phyloP scores from a whole-genome alignment of 1,284 basidiomycete genomes.

The Somion occarium region DNA sequence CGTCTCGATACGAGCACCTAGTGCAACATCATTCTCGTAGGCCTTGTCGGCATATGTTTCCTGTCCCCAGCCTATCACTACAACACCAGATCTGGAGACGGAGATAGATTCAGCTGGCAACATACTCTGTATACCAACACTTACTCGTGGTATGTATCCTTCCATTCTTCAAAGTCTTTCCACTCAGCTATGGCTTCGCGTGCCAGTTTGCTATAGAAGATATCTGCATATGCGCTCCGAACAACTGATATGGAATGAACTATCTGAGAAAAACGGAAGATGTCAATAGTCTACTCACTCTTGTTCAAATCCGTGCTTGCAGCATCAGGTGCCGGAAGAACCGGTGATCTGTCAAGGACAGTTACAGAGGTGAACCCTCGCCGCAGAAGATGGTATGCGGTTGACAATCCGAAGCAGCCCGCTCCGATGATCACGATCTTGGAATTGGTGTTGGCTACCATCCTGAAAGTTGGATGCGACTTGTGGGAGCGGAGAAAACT shows the following conservation, averaged over 20 bases:
- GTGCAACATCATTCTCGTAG: constrained; percentile 52
- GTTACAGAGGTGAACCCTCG: constrained; percentile 68
- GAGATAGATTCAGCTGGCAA: neutral
- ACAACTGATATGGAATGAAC: constrained; percentile 43
- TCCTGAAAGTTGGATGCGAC: no score
- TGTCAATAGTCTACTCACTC: constrained; percentile 36
- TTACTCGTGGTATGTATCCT: constrained; percentile 77
- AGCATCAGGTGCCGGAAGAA: constrained; percentile 72
- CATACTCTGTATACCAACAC: constrained; percentile 21
- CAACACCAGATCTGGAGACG: constrained; percentile 51
- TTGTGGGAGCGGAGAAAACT: no score
- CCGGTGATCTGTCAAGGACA: constrained; percentile 63
- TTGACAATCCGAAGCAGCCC: constrained; percentile 84
- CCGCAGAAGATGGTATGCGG: constrained; percentile 70
- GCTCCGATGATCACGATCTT: constrained; percentile 76
- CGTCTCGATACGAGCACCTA: constrained; percentile 44
- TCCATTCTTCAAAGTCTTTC: constrained; percentile 65
- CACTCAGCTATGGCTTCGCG: constrained; percentile 69
- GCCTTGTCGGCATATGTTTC: constrained; percentile 42
- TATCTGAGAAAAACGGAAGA: neutral
- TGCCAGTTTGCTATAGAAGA: constrained; percentile 67
- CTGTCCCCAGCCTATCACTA: constrained; percentile 41
- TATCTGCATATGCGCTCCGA: constrained; percentile 64
- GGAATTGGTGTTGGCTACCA: neutral
- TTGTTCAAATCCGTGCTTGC: constrained; percentile 86